Percentiles rank a stretch among this genome's conserved stretches.
Evolutionary conservation across 805 yeast species (phyloP).

Genomic region (Kodamaea kakaduensis): DNA sequence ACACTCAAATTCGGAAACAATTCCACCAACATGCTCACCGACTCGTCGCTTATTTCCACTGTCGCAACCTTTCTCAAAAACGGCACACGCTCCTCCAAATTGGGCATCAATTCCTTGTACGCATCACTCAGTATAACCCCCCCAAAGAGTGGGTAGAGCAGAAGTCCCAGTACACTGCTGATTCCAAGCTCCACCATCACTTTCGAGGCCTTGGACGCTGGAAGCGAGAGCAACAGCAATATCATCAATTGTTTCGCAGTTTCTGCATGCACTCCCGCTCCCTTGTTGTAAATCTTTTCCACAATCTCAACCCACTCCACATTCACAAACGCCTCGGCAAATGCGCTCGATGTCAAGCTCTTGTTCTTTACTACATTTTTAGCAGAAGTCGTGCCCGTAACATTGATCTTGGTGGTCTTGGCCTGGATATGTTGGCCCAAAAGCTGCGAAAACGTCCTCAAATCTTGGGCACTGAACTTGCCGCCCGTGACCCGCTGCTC

Average conservation of each 20-base stretch:
- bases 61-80: conserved; percentile 32
- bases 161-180: conserved; percentile 38
- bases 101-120: conserved; percentile 47
- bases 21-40: conserved; percentile 44
- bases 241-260: conserved; percentile 47
- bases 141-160: conserved; percentile 51
- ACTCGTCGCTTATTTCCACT: conserved; percentile 21
- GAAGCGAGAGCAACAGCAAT: conserved; percentile 48
- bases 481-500: conserved; percentile 44
- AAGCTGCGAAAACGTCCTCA: conserved; percentile 42
- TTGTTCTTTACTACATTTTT: conserved; percentile 21
- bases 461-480: conserved; percentile 44
- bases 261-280: conserved; percentile 48
- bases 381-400: conserved; percentile 15
- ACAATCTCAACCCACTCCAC: conserved; percentile 55
- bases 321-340: conserved; percentile 54
- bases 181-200: conserved; percentile 45
- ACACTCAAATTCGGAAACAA: conserved; percentile 62
- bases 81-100: conserved; percentile 47
- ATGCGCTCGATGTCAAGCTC: conserved; percentile 25
- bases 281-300: conserved; percentile 56
- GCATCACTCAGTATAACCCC: conserved; percentile 48
- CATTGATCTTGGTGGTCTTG: conserved; percentile 14
- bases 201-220: conserved; percentile 39
- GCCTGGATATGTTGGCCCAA: conserved; percentile 38